Evolutionary conservation across 2,329 filamentous ascomycete genomes (phyloP).

Genomic region (Phialocephala sp.): DNA sequence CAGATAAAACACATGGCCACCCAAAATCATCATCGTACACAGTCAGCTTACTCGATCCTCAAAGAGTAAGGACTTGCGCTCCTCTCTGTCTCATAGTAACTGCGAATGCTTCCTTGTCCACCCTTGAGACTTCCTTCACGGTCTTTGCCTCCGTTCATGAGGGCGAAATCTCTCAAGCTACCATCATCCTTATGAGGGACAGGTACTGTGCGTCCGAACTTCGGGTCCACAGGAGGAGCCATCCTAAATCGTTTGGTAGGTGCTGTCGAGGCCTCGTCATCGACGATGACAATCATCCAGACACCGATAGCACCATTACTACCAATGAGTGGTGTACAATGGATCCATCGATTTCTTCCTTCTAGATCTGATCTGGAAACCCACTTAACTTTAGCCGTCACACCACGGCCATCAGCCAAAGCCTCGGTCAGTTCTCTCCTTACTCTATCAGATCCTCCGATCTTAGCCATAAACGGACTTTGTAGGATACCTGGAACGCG

Average conservation of each 20-base stretch:
- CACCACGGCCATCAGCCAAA: slow-evolving; percentile 69
- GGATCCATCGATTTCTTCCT: slow-evolving; percentile 74
- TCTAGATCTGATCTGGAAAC: slow-evolving; percentile 54
- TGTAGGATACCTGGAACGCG: slow-evolving; percentile 72
- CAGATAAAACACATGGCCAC: background rate
- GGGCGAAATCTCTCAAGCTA: slow-evolving; percentile 37
- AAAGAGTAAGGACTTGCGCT: slow-evolving; percentile 36
- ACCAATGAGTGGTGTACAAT: slow-evolving; percentile 75
- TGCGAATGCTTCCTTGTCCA: slow-evolving; percentile 25
- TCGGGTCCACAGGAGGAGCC: slow-evolving; percentile 42
- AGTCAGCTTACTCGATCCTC: slow-evolving; percentile 23
- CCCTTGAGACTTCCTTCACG: slow-evolving; percentile 21
- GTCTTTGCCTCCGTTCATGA: slow-evolving; percentile 26
- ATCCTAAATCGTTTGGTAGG: slow-evolving; percentile 32
- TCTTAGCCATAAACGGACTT: slow-evolving; percentile 59
- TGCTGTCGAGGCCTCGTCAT: slow-evolving; percentile 56
- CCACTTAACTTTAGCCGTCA: slow-evolving; percentile 79
- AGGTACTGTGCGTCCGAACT: slow-evolving; percentile 32
- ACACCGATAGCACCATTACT: slow-evolving; percentile 72
- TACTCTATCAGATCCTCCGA: slow-evolving; percentile 55
- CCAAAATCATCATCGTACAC: background rate
- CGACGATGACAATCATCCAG: slow-evolving; percentile 79
- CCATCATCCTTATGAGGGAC: slow-evolving; percentile 26
- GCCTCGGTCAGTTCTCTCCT: slow-evolving; percentile 60
- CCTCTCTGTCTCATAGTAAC: slow-evolving; percentile 28